phyloP scores from a whole-genome alignment of 2,329 filamentous ascomycete species.

The Epichloe typhina region DNA sequence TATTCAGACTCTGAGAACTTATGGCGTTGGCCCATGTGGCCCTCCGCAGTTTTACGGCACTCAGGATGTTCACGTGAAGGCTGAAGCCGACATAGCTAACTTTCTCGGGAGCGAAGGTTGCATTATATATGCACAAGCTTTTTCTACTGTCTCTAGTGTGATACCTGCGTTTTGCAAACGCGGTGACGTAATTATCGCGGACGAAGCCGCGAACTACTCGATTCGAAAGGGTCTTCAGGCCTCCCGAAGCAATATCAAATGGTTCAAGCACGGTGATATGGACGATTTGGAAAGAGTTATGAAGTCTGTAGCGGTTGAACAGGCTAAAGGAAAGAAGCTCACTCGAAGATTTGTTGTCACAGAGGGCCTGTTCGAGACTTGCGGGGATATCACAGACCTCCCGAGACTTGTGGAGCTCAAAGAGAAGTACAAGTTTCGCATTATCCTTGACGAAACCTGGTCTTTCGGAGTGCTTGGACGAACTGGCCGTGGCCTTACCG shows the following conservation, averaged over 20 bases:
- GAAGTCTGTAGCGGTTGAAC: constrained; percentile 74
- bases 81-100: constrained; percentile 82
- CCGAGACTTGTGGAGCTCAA: constrained; percentile 89
- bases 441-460: constrained; percentile 95
- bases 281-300: constrained; percentile 79
- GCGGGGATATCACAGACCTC: constrained; percentile 73
- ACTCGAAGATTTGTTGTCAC: constrained; percentile 93
- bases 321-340: constrained; percentile 69
- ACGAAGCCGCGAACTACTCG: constrained; percentile 84
- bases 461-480: constrained; percentile 90
- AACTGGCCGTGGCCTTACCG: constrained; percentile 83
- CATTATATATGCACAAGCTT: constrained; percentile 92
- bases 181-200: constrained; percentile 92
- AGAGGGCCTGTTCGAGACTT: constrained; percentile 84
- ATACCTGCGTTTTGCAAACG: constrained; percentile 96
- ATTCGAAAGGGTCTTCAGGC: constrained; percentile 92
- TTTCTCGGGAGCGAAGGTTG: constrained; percentile 79
- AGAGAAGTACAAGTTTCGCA: constrained; percentile 91
- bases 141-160: constrained; percentile 92
- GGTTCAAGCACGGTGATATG: constrained; percentile 96
- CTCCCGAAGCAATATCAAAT: constrained; percentile 76
- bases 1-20: constrained; percentile 83
- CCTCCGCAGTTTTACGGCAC: constrained; percentile 97
- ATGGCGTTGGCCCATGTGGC: constrained; percentile 92
- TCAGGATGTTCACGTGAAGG: constrained; percentile 96